Evolutionary conservation across 1,284 basidiomycete species (phyloP), one percentile per base, ranked within the genome.

Genomic region (Ceratobasidium sp.): DNA sequence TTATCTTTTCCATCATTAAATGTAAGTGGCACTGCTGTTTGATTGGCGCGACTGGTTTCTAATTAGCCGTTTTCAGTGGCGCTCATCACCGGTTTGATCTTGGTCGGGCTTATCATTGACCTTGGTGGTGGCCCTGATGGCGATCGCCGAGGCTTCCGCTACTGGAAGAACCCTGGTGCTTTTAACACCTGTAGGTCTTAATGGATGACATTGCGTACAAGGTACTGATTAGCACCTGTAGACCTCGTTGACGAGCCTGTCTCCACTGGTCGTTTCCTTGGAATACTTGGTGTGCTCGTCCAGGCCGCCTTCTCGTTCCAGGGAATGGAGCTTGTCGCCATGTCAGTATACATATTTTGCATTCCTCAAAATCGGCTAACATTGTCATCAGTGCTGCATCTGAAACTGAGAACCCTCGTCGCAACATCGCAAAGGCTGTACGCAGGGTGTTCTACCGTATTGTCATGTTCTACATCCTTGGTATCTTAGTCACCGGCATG

Each of bases 301-400:
- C 92, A 93, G 80, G 93, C 94, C 14, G 91, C 90, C 1, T 96
- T 94, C 86, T 93, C 92, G 1, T 93, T 91, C 86, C 89, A 93
- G 80, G 93, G 92, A 44, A 91, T 94, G 84, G 94, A 96, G 79
- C 86, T 95, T 75, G 91, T 95, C 64, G 91, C 91, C 7, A 89
- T 93, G 85, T 91, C 76, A 81, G 89, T 80, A 79, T 80, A 77
- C n/a, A n/a, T n/a, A n/a, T n/a, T n/a, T n/a, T n/a, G n/a, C n/a
- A n/a, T n/a, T n/a, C n/a, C n/a, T n/a, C n/a, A n/a, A n/a, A n/a
- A n/a, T n/a, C n/a, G n/a, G n/a, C n/a, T n/a, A n/a, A n/a, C n/a
- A n/a, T n/a, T n/a, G n/a, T n/a, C n/a, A n/a, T 41, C 36, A 41
- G 11, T 11, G 36, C 36, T 41, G 4, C 11, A 41, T 90, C 87